Evolutionary conservation across 768 basidiomycete genomes (phyloP), one percentile per base, ranked within the genome.

Genomic region (Lactarius deliciosus): DNA sequence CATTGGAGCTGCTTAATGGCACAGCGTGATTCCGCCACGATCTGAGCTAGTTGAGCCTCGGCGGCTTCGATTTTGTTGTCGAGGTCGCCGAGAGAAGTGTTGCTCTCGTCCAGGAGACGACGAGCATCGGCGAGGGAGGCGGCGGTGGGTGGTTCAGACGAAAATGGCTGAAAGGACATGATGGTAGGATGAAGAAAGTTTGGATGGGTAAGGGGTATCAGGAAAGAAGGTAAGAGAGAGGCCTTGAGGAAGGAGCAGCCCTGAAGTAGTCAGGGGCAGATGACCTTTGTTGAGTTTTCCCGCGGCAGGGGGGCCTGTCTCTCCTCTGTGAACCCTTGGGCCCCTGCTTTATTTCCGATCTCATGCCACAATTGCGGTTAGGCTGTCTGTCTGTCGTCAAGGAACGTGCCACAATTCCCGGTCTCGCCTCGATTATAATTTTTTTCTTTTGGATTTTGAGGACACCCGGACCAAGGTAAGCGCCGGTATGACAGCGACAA

Each of bases 61-160:
- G 84, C 87, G 0, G 74, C 73, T 41, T 76, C 73, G 70, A 91
- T 89, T 73, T 81, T 81, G 20, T 74, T 70, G 56, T 78, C 72
- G 61, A 90, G 77, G 41, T 72, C 72, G n/a, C 57, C 45, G 16
- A 77, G 71, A 28, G 71, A 63, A 20, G 66, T 63, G 28, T 73
- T 71, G 34, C 77, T 75, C 1, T 57, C 36, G 41, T 72, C 67
- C 60, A 90, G 85, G 3, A 77, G 71, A 34, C 76, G 74, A 36
- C 82, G 83, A 25, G 89, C 89, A 57, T 81, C 78, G 5, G 78
- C 78, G 32, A 89, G 77, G 54, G 83, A 79, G 15, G 80, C 76
- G 34, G 79, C 76, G 0, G 88, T 90, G 7, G 89, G 87, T 3
- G 87, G 87, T 61, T 89, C 86, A 61, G 47, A 64, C 70, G 64